Evolutionary conservation across 306 rosid genomes (phyloP).

Genomic region (Cicer chorassanicum): DNA sequence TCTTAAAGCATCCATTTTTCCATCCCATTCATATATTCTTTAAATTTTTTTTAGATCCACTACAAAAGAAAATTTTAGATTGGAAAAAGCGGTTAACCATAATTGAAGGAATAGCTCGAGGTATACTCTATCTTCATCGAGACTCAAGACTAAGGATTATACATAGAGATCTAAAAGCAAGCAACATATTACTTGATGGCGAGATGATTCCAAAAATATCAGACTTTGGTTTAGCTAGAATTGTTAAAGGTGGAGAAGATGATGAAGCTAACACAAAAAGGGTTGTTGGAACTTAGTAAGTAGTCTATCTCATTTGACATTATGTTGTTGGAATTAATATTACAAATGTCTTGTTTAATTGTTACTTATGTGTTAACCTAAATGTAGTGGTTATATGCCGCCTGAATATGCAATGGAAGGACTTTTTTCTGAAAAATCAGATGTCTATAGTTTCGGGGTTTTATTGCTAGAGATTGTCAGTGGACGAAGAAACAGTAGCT

Average conservation of each 20-base stretch:
- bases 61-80: slow-evolving; percentile 24
- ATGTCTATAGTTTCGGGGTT: slow-evolving; percentile 50
- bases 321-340: background rate
- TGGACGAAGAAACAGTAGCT: slow-evolving; percentile 48
- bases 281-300: slow-evolving; percentile 52
- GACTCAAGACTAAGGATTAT: slow-evolving; percentile 49
- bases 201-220: slow-evolving; percentile 47
- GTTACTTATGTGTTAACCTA: background rate
- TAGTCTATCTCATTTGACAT: background rate
- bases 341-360: background rate
- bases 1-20: background rate
- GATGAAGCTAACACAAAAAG: slow-evolving; percentile 48
- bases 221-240: slow-evolving; percentile 51
- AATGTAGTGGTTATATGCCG: slow-evolving; percentile 49
- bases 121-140: slow-evolving; percentile 47
- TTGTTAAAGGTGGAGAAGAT: slow-evolving; percentile 38
- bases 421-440: slow-evolving; percentile 47
- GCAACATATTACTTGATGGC: slow-evolving; percentile 42
- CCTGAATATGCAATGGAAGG: slow-evolving; percentile 58
- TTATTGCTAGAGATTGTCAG: slow-evolving; percentile 48
- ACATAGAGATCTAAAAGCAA: slow-evolving; percentile 51
- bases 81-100: slow-evolving; percentile 41
- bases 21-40: background rate
- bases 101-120: slow-evolving; percentile 52
- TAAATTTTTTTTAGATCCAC: slow-evolving; percentile 34